Base-by-base conservation (phyloP, 1,284 basidiomycete genomes). In the Cutaneotrichosporon cutaneum region DNA sequence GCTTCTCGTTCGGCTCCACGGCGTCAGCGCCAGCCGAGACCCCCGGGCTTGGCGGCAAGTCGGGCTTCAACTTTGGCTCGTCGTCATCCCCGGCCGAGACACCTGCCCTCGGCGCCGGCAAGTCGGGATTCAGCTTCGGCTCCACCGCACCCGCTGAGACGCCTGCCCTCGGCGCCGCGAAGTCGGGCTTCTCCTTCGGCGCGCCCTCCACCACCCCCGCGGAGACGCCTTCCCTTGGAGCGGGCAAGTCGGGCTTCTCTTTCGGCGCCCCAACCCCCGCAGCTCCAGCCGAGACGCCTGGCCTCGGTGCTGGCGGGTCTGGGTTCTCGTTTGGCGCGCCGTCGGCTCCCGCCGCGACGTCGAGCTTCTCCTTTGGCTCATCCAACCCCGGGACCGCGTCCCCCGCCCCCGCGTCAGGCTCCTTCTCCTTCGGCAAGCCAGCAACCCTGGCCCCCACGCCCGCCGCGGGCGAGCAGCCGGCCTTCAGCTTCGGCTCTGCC, bases 311-410 rank as follows among this genome's bases (percentile, higher is more conserved):
- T 33, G 54, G n/a, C 53, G 44, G 36, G 21, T 36, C 53, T 1
- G 35, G 56, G 2, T 62, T 59, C 27, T 52, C 56, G 1, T 62
- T 62, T 30, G 61, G 61, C 27, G 16, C 58, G n/a, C 36, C 50
- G 9, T 7, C 45, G 16, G n/a, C 51, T 6, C 32, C 56, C 21
- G 8, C 47, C 8, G 7, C 50, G 26, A 27, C 42, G 30, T 27
- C 58, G 10, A 3, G 42, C 22, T 58, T 58, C 30, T 58, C 58
- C 26, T 59, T 59, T 18, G 52, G 58, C 26, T 54, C 33, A 4
- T 33, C 32, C 52, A 11, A 14, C 14, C 18, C 11, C n/a, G 32
- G 11, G 5, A 14, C 52, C 14, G 5, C 33, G 5, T 16, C 51
- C 18, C 4, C 56, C 27, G 11, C 45, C 16, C 5, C 54, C 30